Conservation (phyloP, 148 eudicot species). For the Mesembryanthemum crystallinum region DNA sequence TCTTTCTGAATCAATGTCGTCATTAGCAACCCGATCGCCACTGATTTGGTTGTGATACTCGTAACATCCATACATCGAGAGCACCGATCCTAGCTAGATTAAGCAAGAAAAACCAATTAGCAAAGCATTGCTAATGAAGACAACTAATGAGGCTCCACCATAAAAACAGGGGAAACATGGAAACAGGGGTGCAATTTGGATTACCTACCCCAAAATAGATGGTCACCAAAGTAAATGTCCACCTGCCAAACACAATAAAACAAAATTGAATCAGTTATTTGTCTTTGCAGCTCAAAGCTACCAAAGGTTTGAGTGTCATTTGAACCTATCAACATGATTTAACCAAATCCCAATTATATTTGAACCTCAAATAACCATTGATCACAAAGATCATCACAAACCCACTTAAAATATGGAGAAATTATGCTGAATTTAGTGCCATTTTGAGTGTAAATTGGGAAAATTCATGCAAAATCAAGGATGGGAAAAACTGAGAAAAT, state of each 20-base stretch:
- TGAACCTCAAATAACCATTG: neutral
- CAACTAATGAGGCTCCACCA: neutral
- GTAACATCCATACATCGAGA: slow-evolving; percentile 75
- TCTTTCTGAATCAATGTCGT: slow-evolving; percentile 49
- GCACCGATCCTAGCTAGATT: slow-evolving; percentile 67
- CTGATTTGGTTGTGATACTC: slow-evolving; percentile 46
- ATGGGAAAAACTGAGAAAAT: neutral
- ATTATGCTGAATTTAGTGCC: neutral
- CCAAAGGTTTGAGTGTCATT: neutral
- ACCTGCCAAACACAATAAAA: slow-evolving; percentile 45
- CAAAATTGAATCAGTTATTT: slow-evolving; percentile 1
- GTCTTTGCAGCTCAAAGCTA: neutral
- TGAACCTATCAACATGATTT: neutral
- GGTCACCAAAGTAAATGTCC: slow-evolving; percentile 81
- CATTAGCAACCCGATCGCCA: slow-evolving; percentile 37
- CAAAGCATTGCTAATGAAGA: neutral
- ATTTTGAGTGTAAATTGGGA: neutral
- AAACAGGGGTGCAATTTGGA: neutral
- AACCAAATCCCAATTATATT: neutral
- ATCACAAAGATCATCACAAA: neutral
- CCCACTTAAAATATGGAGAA: neutral
- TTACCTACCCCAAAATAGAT: slow-evolving; percentile 80
- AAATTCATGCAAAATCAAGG: no score
- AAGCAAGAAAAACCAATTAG: slow-evolving; percentile 7
- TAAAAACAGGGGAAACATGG: neutral